Conservation (phyloP, 371 early-diverging fungal species). For the Syncephalastrum racemosum region DNA sequence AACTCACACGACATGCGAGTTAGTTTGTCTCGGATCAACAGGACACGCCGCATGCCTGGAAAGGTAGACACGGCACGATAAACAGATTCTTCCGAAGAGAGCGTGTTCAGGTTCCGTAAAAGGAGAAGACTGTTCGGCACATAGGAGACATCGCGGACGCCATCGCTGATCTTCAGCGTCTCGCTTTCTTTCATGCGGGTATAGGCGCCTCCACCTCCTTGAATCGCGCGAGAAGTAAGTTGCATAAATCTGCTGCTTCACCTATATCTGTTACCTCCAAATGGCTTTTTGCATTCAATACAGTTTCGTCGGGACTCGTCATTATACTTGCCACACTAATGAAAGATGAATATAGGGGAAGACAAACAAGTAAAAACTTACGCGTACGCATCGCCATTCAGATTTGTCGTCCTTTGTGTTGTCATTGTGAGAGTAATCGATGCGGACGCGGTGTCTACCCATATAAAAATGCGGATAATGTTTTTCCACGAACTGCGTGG, state of each 20-base stretch:
- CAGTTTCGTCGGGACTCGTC: conserved; percentile 36
- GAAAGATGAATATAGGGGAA: too few relatives aligned
- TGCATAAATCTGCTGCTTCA: too few relatives aligned
- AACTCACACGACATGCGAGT: conserved; percentile 58
- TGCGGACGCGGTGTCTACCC: conserved; percentile 45
- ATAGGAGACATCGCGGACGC: conserved; percentile 45
- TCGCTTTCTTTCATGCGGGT: conserved; percentile 23
- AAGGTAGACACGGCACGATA: conserved; percentile 25
- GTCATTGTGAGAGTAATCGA: conserved; percentile 56
- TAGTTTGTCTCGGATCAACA: conserved; percentile 55
- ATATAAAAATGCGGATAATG: conserved; percentile 45
- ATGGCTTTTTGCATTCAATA: conserved; percentile 36
- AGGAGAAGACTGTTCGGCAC: conserved; percentile 42
- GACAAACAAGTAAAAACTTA: too few relatives aligned
- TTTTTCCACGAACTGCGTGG: conserved; percentile 59
- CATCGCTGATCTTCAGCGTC: conserved; percentile 51
- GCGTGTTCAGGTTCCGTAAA: conserved; percentile 50
- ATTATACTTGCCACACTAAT: conserved; percentile 42
- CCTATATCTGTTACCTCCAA: conserved; percentile 20
- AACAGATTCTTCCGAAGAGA: conserved; percentile 56
- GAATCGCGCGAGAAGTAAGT: neutral
- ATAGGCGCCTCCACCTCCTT: too few relatives aligned
- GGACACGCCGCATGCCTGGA: conserved; percentile 30
- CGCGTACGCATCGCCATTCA: conserved; percentile 59
- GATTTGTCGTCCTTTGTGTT: conserved; percentile 34